Evolutionary conservation across 192 early-diverging fungal genomes (phyloP), one percentile per base, ranked within the genome.

Genomic region (Gamsiella multidivaricata): DNA sequence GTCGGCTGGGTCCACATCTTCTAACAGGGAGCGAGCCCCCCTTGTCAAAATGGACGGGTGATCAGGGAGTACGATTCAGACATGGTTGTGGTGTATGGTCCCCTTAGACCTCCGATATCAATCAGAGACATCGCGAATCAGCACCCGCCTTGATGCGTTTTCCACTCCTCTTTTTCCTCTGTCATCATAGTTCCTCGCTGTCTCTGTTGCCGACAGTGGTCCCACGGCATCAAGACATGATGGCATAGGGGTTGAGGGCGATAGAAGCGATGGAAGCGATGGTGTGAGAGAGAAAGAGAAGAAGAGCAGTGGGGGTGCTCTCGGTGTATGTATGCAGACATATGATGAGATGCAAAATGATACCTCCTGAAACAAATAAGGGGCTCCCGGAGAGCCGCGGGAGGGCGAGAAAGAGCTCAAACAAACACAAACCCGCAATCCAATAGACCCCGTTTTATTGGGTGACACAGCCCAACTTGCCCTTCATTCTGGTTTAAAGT

Each of bases 341-440:
- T 56, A 56, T 56, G 54, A 56, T 36, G 54, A 54, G 34, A 56
- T 36, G 54, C n/a, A n/a, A 56, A 56, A 12, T 56, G 54, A 56
- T 56, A 56, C 54, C 36, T 56, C 34, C n/a, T 56, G 54, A 56
- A 56, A 56, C 54, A 56, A 22, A 36, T n/a, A 56, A 56, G 54
- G 54, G 54, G 54, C 23, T 56, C 15, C 17, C 33, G 17, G 54
- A 56, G 54, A 56, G 54, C 54, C 23, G 6, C 14, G 10, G 4
- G 22, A 28, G 49, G 29, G 49, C 49, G n/a, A 46, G 45, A 12
- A 18, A 46, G 45, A 54, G 31, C 53, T 22, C n/a, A n/a, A 39
- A 39, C 12, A 39, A 39, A 39, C 54, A 56, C 52, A 32, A 18
- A n/a, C n/a, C n/a, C n/a, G n/a, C n/a, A n/a, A n/a, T n/a, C n/a